phyloP scores from a whole-genome alignment of 768 basidiomycete genomes.

The Pisolithus microcarpus region DNA sequence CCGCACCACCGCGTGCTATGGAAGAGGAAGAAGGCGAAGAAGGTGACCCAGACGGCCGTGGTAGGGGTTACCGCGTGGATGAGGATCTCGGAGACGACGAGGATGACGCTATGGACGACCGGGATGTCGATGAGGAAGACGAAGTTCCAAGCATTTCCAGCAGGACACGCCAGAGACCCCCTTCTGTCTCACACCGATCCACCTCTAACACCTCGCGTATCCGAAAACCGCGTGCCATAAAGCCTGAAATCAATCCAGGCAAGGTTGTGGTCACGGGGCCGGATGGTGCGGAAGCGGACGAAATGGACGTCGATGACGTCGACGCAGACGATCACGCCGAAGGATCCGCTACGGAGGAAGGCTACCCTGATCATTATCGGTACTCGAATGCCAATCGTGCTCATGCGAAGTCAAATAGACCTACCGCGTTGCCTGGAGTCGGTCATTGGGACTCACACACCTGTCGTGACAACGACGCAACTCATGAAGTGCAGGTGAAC shows the following conservation, averaged over 20 bases:
- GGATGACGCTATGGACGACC: slow-evolving; percentile 13
- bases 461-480: background rate
- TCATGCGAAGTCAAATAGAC: slow-evolving; percentile 33
- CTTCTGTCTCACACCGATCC: background rate
- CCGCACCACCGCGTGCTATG: slow-evolving; percentile 45
- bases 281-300: slow-evolving; percentile 17
- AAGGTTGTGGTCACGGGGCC: slow-evolving; percentile 5
- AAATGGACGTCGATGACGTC: slow-evolving; percentile 28
- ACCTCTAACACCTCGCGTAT: background rate
- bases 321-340: slow-evolving; percentile 14
- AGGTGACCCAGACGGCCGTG: slow-evolving; percentile 30
- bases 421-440: background rate
- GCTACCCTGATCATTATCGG: slow-evolving; percentile 20
- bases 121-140: slow-evolving; percentile 6
- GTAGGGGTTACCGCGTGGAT: slow-evolving; percentile 6
- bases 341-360: slow-evolving; percentile 6
- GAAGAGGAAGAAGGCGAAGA: slow-evolving; percentile 60
- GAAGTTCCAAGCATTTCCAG: slow-evolving; percentile 7
- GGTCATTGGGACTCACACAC: background rate
- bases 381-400: slow-evolving; percentile 18
- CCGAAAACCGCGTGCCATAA: background rate
- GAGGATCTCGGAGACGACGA: slow-evolving; percentile 13
- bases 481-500: background rate
- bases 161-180: background rate
- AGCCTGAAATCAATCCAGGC: slow-evolving; percentile 6